phyloP scores from a whole-genome alignment of 352 stramenopile genomes.

The Hyaloperonospora brassicae region DNA sequence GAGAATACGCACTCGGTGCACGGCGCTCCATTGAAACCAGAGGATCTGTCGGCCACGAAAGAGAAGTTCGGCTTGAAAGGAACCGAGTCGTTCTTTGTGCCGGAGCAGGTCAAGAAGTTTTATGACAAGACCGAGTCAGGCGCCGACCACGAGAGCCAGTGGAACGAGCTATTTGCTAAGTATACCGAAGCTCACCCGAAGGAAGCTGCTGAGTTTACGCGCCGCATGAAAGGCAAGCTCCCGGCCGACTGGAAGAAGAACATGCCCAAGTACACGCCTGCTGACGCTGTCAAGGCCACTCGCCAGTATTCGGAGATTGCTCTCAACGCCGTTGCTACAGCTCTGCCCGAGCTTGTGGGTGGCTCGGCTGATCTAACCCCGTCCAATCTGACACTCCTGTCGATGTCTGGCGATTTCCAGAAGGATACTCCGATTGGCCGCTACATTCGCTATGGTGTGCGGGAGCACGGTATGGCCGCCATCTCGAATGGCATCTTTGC shows the following conservation, averaged over 20 bases:
- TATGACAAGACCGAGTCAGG: slow-evolving; percentile 83
- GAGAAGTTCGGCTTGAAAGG: slow-evolving; percentile 90
- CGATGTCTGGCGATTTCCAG: slow-evolving; percentile 96
- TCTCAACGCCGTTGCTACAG: slow-evolving; percentile 91
- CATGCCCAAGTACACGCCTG: slow-evolving; percentile 87
- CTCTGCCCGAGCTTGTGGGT: slow-evolving; percentile 94
- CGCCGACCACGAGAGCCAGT: slow-evolving; percentile 76
- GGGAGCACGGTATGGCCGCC: slow-evolving; percentile 97
- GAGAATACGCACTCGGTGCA: slow-evolving; percentile 92
- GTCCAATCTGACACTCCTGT: slow-evolving; percentile 95
- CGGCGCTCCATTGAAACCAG: slow-evolving; percentile 91
- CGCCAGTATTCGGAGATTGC: slow-evolving; percentile 92
- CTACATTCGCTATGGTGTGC: slow-evolving; percentile 97
- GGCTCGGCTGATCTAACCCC: slow-evolving; percentile 97
- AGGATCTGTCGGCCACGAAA: slow-evolving; percentile 90
- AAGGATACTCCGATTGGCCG: slow-evolving; percentile 91
- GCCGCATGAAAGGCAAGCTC: slow-evolving; percentile 89
- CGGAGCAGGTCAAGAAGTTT: slow-evolving; percentile 89
- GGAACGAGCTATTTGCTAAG: slow-evolving; percentile 86
- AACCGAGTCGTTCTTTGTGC: slow-evolving; percentile 89
- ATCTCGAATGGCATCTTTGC: slow-evolving; percentile 98
- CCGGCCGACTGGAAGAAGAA: slow-evolving; percentile 87
- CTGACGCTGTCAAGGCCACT: slow-evolving; percentile 89
- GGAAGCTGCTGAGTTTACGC: slow-evolving; percentile 90
- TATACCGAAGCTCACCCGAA: slow-evolving; percentile 90